phyloP scores from a whole-genome alignment of 2,329 filamentous ascomycete species.

The Fusarium chuoi region DNA sequence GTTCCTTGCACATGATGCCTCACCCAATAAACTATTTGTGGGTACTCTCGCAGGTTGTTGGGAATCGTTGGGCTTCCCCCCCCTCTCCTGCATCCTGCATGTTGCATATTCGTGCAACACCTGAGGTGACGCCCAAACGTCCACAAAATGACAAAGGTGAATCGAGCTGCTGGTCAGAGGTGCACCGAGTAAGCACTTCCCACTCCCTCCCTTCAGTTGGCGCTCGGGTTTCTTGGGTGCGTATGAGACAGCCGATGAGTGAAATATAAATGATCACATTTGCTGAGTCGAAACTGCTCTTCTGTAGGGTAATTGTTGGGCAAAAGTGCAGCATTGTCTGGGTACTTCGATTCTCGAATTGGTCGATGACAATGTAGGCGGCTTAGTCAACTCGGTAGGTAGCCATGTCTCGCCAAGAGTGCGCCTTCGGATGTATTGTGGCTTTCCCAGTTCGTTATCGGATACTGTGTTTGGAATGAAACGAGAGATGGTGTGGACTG shows the following conservation, averaged over 20 bases:
- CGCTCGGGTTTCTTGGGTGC: background rate
- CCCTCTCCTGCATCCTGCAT: background rate
- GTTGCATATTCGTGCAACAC: background rate
- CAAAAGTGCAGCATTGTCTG: conserved; percentile 3
- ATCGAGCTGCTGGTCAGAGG: background rate
- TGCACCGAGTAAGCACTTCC: background rate
- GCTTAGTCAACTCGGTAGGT: background rate
- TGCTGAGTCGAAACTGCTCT: background rate
- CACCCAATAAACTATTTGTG: background rate
- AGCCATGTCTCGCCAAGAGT: conserved; percentile 1
- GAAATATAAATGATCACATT: background rate
- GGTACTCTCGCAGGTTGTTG: conserved; percentile 1
- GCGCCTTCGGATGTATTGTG: background rate
- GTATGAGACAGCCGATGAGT: conserved; percentile 6
- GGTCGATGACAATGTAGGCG: background rate
- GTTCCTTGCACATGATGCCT: background rate
- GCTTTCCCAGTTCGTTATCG: background rate
- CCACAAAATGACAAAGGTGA: background rate
- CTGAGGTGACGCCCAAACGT: background rate
- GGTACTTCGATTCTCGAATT: background rate
- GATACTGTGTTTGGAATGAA: conserved; percentile 15
- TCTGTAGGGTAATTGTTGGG: conserved; percentile 15
- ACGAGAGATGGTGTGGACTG: background rate
- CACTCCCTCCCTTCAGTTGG: conserved; percentile 7
- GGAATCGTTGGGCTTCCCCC: background rate